A percentile compares a stretch with the other conserved stretches of the same genome.
Conservation (phyloP, 73 alveolate genomes). For the Stentor roeselii region DNA sequence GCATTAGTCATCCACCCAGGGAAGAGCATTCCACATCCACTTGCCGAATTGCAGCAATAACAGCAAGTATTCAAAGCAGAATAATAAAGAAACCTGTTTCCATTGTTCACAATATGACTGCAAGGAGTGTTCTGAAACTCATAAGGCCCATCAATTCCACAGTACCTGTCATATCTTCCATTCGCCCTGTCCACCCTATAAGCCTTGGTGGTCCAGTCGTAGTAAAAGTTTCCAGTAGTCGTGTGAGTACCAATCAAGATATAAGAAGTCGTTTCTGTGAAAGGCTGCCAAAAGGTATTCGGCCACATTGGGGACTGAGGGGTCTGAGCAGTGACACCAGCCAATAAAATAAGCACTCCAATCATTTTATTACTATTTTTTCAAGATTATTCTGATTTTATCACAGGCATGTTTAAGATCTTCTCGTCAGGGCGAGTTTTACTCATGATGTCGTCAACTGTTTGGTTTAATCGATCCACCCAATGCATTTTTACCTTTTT, state of each 20-base stretch:
- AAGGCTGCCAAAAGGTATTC: not conserved
- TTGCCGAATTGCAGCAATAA: constrained; percentile 50
- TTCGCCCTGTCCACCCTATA: constrained; percentile 44
- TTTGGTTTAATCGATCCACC: not conserved
- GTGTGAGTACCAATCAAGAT: not conserved
- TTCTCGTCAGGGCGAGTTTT: not conserved
- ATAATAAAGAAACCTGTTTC: constrained; percentile 48
- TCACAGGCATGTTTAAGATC: not conserved
- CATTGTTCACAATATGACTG: constrained; percentile 1
- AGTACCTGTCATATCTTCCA: constrained; percentile 55
- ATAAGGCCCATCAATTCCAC: constrained; percentile 20
- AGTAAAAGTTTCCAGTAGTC: not conserved
- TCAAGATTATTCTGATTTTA: too few relatives aligned
- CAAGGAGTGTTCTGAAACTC: not conserved
- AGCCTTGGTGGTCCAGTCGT: constrained; percentile 31
- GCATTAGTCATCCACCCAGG: constrained; percentile 35
- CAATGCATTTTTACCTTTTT: not conserved
- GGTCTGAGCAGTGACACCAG: too few relatives aligned
- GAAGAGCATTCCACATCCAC: constrained; percentile 56
- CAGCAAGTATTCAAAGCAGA: constrained; percentile 47
- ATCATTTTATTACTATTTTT: too few relatives aligned
- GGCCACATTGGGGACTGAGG: constrained; percentile 2
- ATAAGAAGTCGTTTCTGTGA: not conserved
- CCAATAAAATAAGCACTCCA: too few relatives aligned
- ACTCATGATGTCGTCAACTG: not conserved